These are phyloP conservation scores for Rhododendron henanense DNA, from an alignment of 148 eudicot genomes.

Conservation along the genomic window DNA sequence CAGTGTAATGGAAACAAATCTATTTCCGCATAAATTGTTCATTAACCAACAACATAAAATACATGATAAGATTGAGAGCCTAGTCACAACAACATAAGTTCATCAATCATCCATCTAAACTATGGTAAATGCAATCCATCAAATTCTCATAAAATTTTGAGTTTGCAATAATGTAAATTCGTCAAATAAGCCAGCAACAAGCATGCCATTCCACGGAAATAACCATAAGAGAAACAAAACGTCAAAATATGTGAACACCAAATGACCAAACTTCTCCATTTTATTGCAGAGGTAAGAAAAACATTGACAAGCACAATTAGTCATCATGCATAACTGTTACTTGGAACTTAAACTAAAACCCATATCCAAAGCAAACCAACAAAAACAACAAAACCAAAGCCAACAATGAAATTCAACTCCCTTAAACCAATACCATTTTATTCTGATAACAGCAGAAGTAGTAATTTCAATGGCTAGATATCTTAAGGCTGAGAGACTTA, in stretches of 20 bases:
- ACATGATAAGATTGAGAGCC: neutral
- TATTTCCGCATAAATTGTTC: neutral
- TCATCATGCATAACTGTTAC: neutral
- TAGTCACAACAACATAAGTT: neutral
- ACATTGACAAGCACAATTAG: neutral
- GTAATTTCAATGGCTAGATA: constrained; percentile 52
- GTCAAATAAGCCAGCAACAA: neutral
- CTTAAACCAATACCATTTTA: neutral
- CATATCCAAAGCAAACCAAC: too few relatives aligned
- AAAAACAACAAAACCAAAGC: neutral
- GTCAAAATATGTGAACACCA: neutral
- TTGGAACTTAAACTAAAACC: neutral
- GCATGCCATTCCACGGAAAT: neutral
- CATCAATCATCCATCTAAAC: neutral
- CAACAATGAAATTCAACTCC: neutral
- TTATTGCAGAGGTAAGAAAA: neutral
- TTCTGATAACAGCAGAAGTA: neutral
- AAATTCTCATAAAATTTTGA: neutral
- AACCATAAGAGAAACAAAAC: neutral
- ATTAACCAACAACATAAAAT: neutral
- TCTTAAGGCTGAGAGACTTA: constrained; percentile 54
- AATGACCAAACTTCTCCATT: neutral
- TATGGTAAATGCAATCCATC: neutral
- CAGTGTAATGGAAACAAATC: neutral
- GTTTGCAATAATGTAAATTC: neutral